Evolutionary conservation across 2,329 filamentous ascomycete species (phyloP), one percentile per base, ranked within the genome.

Genomic region (Curvularia sp.): DNA sequence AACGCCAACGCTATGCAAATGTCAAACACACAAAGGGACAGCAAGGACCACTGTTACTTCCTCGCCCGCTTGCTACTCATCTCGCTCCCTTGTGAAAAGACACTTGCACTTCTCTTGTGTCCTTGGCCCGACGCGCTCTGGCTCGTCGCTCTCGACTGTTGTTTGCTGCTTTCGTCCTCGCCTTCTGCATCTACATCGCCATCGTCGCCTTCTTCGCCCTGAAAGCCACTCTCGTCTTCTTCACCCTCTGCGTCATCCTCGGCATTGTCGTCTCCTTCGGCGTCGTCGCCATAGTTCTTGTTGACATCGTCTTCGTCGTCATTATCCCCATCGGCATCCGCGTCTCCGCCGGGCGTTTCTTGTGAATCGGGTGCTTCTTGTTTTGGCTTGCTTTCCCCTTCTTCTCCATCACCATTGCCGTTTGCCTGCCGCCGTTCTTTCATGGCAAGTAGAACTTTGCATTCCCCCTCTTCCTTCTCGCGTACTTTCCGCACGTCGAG

Each of bases 71-170:
- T 78, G 28, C 57, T 65, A 54, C 73, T 74, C 62, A 67, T 62
- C 49, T 60, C 65, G 58, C 76, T 78, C 39, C 61, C 68, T 52
- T 83, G 81, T 74, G 91, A 94, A 53, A 96, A 75, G 31, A 93
- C 91, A 75, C 92, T 96, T 1, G 91, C 91, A 73, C 92, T 95
- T 58, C 92, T 85, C 80, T 96, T 96, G 63, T 90, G 88, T 0
- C 62, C 62, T 10, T 51, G 55, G 7, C 50, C 57, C 6, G 56
- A 13, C 12, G 47, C 62, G 10, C 69, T 65, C 13, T 64, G 63
- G 50, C 69, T 73, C 8, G 65, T 69, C 3, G 67, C 74, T 20
- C 70, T 62, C 55, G 67, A 72, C 33, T 67, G 65, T 54, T 74
- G 70, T 53, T 66, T 66, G 39, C 65, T 65, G 42, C 68, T 71